Base-by-base conservation (phyloP, 306 rosid genomes). In the Carpinus fangiana region DNA sequence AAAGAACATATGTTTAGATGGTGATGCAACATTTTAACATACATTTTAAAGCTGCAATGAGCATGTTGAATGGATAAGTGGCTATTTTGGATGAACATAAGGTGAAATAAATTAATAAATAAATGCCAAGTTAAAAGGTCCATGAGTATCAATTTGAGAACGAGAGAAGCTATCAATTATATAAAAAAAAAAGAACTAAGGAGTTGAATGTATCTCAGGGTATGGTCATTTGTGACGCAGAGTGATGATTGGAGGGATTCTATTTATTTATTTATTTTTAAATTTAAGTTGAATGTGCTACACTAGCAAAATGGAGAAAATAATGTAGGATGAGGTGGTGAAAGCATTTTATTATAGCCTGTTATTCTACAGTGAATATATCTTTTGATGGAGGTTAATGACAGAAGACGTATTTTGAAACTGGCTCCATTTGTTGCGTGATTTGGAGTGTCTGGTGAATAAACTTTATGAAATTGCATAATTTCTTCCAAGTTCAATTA, bases 91-190 rank as follows among this genome's bases (percentile, higher is more conserved):
- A 2, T 26, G 18, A 48, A 48, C 11, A 48, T 48, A 48, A 61
- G 18, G 4, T 61, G 1, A 1, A 12, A 26, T n/a, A 28, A 41
- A 34, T 66, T n/a, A 28, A 62, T 54, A 50, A 28, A 50, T 0
- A 10, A 18, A 38, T 56, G 34, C 62, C 62, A 70, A 43, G 65
- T 70, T 70, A 8, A 43, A 43, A 73, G 71, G 70, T 48, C 73
- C 80, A 57, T 0, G 53, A 73, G 47, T 80, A 20, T 17, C 45
- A 54, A 41, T 17, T 13, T 46, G 13, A 17, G 26, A 28, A 28
- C 18, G 26, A 21, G 43, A 60, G 41, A 18, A 61, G n/a, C 45
- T 41, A 41, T 41, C 45, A 5, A 41, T 5, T 5, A 38, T 3
- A 0, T 3, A 3, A 41, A 41, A 41, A 41, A 41, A 36, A 3